These are phyloP conservation scores for Domatiomyces globalis DNA, from an alignment of 2,329 filamentous ascomycete genomes.

Conservation along the genomic window DNA sequence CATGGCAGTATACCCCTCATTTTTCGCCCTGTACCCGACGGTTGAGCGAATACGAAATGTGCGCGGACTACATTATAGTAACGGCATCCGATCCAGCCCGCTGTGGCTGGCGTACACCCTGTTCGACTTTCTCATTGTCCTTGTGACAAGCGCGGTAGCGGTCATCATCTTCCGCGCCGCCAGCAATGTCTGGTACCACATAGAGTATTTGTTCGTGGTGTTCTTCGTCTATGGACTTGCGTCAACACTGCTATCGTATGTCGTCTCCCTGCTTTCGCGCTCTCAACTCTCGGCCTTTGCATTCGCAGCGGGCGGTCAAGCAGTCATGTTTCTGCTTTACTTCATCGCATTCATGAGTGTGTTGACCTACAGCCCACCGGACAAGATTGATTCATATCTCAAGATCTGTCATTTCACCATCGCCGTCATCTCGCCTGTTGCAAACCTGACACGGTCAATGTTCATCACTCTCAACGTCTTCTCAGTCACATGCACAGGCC, in stretches of 20 bases:
- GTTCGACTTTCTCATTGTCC: conserved; percentile 66
- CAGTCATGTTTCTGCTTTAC: conserved; percentile 56
- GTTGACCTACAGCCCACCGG: conserved; percentile 58
- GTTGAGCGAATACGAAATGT: conserved; percentile 66
- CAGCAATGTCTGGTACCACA: conserved; percentile 55
- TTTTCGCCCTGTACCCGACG: conserved; percentile 83
- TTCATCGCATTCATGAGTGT: conserved; percentile 58
- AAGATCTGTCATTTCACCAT: conserved; percentile 62
- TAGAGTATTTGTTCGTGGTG: conserved; percentile 69
- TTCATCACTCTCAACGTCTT: conserved; percentile 74
- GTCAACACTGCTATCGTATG: conserved; percentile 61
- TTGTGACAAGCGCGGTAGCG: conserved; percentile 51
- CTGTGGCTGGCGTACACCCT: conserved; percentile 71
- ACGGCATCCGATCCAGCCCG: conserved; percentile 67
- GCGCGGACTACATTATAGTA: conserved; percentile 76
- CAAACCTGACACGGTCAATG: conserved; percentile 57
- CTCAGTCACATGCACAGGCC: conserved; percentile 56
- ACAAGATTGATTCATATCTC: conserved; percentile 53
- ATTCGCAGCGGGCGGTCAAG: conserved; percentile 63
- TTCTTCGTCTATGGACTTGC: conserved; percentile 69
- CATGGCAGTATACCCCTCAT: conserved; percentile 64
- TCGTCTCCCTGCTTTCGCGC: conserved; percentile 64
- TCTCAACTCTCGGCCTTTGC: conserved; percentile 77
- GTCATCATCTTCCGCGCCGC: conserved; percentile 54
- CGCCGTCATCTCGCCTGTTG: conserved; percentile 59